Conservation (phyloP, 192 early-diverging fungal genomes). For the Rhizophagus clarus region DNA sequence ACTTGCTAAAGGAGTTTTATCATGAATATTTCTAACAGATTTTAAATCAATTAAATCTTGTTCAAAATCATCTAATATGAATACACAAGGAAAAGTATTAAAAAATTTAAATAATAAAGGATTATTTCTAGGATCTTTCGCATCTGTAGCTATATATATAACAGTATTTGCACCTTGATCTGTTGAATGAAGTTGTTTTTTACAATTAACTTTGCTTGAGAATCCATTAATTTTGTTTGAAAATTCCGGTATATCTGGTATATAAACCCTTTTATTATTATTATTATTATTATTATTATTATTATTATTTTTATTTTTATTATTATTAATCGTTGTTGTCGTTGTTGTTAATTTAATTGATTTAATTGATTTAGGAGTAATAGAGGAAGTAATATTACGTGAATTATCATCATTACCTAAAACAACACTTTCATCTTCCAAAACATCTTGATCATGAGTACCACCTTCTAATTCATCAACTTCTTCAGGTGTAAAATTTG, state of each 20-base stretch:
- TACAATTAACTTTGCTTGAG: not conserved
- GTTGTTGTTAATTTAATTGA: not conserved
- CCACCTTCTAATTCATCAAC: constrained; percentile 32
- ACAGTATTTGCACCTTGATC: constrained; percentile 15
- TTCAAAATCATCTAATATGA: constrained; percentile 55
- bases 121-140: constrained; percentile 41
- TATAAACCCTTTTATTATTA: not conserved
- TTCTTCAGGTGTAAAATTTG: constrained; percentile 40
- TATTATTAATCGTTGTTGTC: not conserved
- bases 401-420: not conserved
- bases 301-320: not conserved
- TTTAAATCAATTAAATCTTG: constrained; percentile 37
- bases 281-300: not conserved
- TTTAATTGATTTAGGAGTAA: no score
- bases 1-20: constrained; percentile 45
- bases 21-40: constrained; percentile 43
- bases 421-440: constrained; percentile 31
- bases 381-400: not conserved
- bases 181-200: not conserved
- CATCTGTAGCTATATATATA: constrained; percentile 47
- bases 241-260: not conserved
- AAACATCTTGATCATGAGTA: constrained; percentile 39
- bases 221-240: not conserved
- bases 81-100: constrained; percentile 54
- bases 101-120: constrained; percentile 53